Evolutionary conservation across 805 yeast species (phyloP).

Genomic region (Monosporozyma aerobia): DNA sequence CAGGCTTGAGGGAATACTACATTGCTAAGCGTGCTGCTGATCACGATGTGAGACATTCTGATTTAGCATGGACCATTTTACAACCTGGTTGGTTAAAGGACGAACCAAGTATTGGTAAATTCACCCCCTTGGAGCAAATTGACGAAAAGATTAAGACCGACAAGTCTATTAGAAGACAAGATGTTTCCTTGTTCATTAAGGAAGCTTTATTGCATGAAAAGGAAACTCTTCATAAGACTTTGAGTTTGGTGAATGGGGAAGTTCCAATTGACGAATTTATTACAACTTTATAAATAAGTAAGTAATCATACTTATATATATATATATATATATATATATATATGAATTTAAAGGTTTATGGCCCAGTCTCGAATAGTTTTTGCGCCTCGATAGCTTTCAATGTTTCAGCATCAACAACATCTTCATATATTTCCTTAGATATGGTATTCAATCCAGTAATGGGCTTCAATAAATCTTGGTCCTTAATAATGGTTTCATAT

Average conservation of each 20-base stretch:
- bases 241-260: slow-evolving; percentile 39
- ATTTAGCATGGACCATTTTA: slow-evolving; percentile 46
- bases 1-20: slow-evolving; percentile 39
- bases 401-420: slow-evolving; percentile 46
- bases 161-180: slow-evolving; percentile 32
- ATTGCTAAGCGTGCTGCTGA: slow-evolving; percentile 59
- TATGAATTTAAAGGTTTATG: neutral
- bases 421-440: slow-evolving; percentile 49
- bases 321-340: neutral
- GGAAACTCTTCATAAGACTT: slow-evolving; percentile 35
- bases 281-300: slow-evolving; percentile 1
- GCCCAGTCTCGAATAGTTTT: slow-evolving; percentile 38
- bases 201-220: slow-evolving; percentile 31
- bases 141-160: slow-evolving; percentile 9
- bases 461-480: slow-evolving; percentile 39
- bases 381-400: slow-evolving; percentile 55
- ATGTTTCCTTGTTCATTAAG: slow-evolving; percentile 44
- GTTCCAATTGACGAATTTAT: slow-evolving; percentile 19
- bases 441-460: slow-evolving; percentile 57
- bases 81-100: slow-evolving; percentile 37
- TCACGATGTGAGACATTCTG: slow-evolving; percentile 32
- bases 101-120: slow-evolving; percentile 35
- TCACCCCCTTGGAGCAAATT: slow-evolving; percentile 15
- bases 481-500: slow-evolving; percentile 39
- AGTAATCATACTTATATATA: neutral